These are phyloP conservation scores for Pestalotiopsis sp. DNA, from an alignment of 2,329 filamentous ascomycete genomes.

Conservation along the genomic window DNA sequence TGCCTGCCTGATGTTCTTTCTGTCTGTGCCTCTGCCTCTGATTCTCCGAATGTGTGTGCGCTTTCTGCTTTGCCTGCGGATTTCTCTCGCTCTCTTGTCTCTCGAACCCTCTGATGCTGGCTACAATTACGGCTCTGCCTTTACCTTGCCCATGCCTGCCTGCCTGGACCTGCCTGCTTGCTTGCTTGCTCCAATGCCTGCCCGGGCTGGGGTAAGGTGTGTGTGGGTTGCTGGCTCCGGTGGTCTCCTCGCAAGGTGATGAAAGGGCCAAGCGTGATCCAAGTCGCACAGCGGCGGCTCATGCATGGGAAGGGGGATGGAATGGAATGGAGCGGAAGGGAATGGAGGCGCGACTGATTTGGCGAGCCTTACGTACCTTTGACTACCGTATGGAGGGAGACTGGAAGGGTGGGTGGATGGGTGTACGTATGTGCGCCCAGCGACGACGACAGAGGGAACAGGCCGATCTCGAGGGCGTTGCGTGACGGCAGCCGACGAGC, in stretches of 20 bases:
- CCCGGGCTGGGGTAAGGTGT: background rate
- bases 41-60: background rate
- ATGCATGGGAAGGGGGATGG: background rate
- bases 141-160: background rate
- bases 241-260: background rate
- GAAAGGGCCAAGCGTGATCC: background rate
- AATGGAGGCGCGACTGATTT: background rate
- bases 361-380: conserved; percentile 7
- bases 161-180: background rate
- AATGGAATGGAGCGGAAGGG: background rate
- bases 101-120: background rate
- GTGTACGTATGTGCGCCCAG: background rate
- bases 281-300: conserved; percentile 4
- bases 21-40: background rate
- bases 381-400: background rate
- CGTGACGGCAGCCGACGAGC: background rate
- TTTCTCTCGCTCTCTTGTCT: background rate
- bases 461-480: background rate
- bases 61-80: background rate
- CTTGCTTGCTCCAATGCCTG: background rate
- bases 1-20: background rate
- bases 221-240: background rate
- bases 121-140: background rate
- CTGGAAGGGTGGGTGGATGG: background rate
- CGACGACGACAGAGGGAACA: background rate